Base-by-base conservation (phyloP, 2,329 filamentous ascomycete species). In the Aspergillus versicolor region DNA sequence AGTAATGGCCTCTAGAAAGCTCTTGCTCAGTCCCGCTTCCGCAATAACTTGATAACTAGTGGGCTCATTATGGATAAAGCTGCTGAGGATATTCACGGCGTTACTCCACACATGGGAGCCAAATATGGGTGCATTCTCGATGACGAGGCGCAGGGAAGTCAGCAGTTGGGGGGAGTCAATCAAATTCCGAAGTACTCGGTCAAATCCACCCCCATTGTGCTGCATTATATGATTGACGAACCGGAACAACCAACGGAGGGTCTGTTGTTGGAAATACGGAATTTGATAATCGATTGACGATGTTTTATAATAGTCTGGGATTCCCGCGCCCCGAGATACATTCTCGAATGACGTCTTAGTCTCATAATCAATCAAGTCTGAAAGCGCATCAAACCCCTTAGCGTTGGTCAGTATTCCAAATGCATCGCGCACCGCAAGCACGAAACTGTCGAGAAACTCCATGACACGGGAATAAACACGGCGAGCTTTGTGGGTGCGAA, bases 51-150 rank as follows among this genome's bases (percentile, higher is more conserved):
- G 89, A 72, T 96, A 99, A 73, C 94, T 99, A 0, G 94, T 99
- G 0, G 94, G 94, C 68, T 99, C 94, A 70, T 97, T 97, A 75
- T 99, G 95, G 67, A 99, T 96, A 74, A 99, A 99, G 66, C 91
- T 93, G 69, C 91, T 94, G 50, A 99, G 80, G 56, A 97, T 93
- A 54, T 88, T 92, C 60, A 96, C 91, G 6, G 92, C 89, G 71
- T 92, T 92, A 48, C 92, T 96, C 94, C 94, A 99, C 5, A 97
- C 91, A 58, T 94, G 88, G 2, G 93, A 94, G 12, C 94, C 94
- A 70, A 92, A 99, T 38, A 87, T 81, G 52, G 81, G 81, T 38
- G 90, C 88, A 66, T 96, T 89, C 61, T 88, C 86, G 61, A 97
- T 89, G 45, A 99, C 90, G 38, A 87, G 82, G 53, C 90, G 87